Conservation (phyloP, 2,329 filamentous ascomycete genomes). For the Atkinsonella hypoxylon region DNA sequence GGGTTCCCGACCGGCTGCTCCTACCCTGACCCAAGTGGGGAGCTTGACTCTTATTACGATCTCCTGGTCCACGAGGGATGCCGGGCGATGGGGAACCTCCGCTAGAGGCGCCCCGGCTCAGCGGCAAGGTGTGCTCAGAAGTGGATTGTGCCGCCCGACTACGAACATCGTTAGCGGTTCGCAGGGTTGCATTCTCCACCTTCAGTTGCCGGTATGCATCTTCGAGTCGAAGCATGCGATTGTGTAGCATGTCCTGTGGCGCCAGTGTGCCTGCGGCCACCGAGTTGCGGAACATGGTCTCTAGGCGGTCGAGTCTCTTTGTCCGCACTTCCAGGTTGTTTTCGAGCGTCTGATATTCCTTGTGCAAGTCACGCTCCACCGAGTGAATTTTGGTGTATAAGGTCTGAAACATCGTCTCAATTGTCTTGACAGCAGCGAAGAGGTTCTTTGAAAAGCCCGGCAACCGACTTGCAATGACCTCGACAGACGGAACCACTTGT, state of each 20-base stretch:
- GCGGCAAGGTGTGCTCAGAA: slow-evolving; percentile 19
- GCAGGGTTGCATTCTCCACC: slow-evolving; percentile 57
- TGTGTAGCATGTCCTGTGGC: slow-evolving; percentile 27
- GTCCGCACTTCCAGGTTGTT: slow-evolving; percentile 65
- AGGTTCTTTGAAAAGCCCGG: slow-evolving; percentile 86
- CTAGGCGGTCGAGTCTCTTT: slow-evolving; percentile 79
- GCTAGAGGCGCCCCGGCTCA: slow-evolving; percentile 16
- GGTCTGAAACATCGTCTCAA: slow-evolving; percentile 66
- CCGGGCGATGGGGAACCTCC: slow-evolving; percentile 40
- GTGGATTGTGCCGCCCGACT: slow-evolving; percentile 33
- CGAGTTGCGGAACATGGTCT: slow-evolving; percentile 61
- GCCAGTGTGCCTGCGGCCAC: slow-evolving; percentile 37
- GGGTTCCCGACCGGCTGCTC: slow-evolving; percentile 20
- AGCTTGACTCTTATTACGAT: slow-evolving; percentile 32
- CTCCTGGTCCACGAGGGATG: slow-evolving; percentile 38
- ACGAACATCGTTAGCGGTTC: slow-evolving; percentile 48
- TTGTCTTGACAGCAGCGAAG: slow-evolving; percentile 70
- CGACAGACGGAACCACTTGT: slow-evolving; percentile 67
- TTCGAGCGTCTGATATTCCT: slow-evolving; percentile 81
- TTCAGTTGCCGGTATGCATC: slow-evolving; percentile 52
- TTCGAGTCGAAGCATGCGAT: slow-evolving; percentile 41
- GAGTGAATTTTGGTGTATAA: slow-evolving; percentile 71
- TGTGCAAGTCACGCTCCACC: slow-evolving; percentile 82
- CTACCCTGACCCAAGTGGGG: slow-evolving; percentile 18
- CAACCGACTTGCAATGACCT: slow-evolving; percentile 75